Conservation (phyloP, 257 asterid species). For the Catharanthus roseus region DNA sequence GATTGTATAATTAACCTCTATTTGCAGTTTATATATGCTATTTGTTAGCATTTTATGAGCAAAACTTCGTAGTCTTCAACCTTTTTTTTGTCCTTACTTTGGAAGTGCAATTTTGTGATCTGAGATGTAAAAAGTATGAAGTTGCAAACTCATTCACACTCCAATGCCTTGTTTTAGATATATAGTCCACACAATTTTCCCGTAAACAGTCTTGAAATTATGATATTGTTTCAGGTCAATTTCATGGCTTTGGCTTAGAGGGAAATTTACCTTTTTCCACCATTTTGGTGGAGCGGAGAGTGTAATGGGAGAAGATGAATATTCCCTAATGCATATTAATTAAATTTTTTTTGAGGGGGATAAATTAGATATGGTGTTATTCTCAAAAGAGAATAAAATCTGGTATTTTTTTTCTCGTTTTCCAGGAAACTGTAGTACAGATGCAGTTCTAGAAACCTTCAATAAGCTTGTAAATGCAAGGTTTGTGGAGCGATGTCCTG, state of each 20-base stretch:
- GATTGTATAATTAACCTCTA: not conserved
- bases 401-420: conserved; percentile 12
- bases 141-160: not conserved
- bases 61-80: not conserved
- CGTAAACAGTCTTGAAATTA: not conserved
- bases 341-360: too few species aligned
- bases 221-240: not conserved
- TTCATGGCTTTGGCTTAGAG: not conserved
- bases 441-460: conserved; percentile 44
- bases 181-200: not conserved
- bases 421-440: conserved; percentile 48
- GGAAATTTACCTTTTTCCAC: not conserved
- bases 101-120: not conserved
- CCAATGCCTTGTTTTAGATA: not conserved
- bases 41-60: not conserved
- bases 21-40: not conserved
- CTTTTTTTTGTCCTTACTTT: too few species aligned
- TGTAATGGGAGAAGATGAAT: not conserved
- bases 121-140: not conserved
- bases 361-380: not conserved
- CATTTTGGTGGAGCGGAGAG: not conserved
- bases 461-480: conserved; percentile 53
- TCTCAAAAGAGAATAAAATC: not conserved
- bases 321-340: not conserved
- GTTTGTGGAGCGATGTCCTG: conserved; percentile 87